phyloP scores from a whole-genome alignment of 2,329 filamentous ascomycete species.

The Fusarium nematophilum region DNA sequence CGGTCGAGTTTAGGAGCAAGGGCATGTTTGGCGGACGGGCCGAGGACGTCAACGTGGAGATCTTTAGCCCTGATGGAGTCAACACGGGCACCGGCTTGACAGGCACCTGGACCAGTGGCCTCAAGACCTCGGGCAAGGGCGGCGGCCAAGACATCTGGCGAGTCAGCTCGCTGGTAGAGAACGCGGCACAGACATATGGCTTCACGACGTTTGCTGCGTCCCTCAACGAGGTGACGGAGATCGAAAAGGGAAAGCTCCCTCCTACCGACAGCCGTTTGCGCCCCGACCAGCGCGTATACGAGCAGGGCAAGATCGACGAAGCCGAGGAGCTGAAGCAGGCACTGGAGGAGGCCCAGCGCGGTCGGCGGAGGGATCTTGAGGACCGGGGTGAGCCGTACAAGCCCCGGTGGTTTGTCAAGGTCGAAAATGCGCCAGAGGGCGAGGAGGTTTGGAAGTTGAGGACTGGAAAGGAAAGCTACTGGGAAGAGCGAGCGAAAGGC shows the following conservation, averaged over 20 bases:
- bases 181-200: slow-evolving; percentile 84
- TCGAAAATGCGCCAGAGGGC: slow-evolving; percentile 66
- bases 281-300: slow-evolving; percentile 87
- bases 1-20: slow-evolving; percentile 92
- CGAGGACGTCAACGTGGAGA: slow-evolving; percentile 86
- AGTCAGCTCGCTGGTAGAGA: slow-evolving; percentile 80
- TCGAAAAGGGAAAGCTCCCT: slow-evolving; percentile 81
- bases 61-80: slow-evolving; percentile 73
- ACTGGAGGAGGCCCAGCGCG: slow-evolving; percentile 87
- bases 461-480: slow-evolving; percentile 88
- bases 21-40: slow-evolving; percentile 97
- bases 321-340: slow-evolving; percentile 86
- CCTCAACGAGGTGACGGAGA: slow-evolving; percentile 86
- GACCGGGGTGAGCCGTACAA: slow-evolving; percentile 76
- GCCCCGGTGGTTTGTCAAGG: slow-evolving; percentile 86
- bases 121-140: slow-evolving; percentile 72
- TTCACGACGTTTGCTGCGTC: slow-evolving; percentile 86
- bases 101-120: slow-evolving; percentile 86
- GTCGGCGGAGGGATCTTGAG: slow-evolving; percentile 79
- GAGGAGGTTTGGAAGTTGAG: slow-evolving; percentile 82
- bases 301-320: slow-evolving; percentile 82
- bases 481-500: slow-evolving; percentile 82
- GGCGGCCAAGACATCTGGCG: slow-evolving; percentile 80
- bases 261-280: slow-evolving; percentile 85
- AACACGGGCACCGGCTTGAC: slow-evolving; percentile 74